Percentiles rank a stretch among this genome's conserved stretches.
phyloP scores from a whole-genome alignment of 345 rosid genomes.

The Boechera stricta region DNA sequence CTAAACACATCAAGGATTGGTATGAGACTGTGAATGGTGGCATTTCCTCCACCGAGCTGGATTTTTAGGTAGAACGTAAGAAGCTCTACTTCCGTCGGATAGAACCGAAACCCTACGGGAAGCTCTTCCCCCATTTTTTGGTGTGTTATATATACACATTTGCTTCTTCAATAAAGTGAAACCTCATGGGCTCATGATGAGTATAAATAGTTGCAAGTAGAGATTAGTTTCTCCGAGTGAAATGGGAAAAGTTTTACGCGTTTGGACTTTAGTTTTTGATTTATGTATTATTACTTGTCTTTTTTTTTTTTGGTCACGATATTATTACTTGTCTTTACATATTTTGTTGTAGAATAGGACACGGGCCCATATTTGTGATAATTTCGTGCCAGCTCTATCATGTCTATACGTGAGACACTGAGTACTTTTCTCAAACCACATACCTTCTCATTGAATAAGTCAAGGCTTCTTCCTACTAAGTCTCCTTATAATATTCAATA shows the following conservation, averaged over 20 bases:
- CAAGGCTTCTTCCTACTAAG: slow-evolving; percentile 33
- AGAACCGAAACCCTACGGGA: slow-evolving; percentile 64
- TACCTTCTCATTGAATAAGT: slow-evolving; percentile 40
- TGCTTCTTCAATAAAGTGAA: slow-evolving; percentile 7
- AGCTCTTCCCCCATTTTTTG: slow-evolving; percentile 46
- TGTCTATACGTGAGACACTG: slow-evolving; percentile 23
- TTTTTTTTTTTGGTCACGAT: background rate
- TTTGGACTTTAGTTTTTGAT: slow-evolving; percentile 19
- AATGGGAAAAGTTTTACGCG: slow-evolving; percentile 36
- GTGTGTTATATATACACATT: background rate
- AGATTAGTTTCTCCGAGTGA: slow-evolving; percentile 35
- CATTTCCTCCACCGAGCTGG: slow-evolving; percentile 45
- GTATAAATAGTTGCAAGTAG: slow-evolving; percentile 26
- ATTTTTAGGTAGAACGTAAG: slow-evolving; percentile 54
- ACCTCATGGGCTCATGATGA: slow-evolving; percentile 6
- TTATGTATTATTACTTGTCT: slow-evolving; percentile 24
- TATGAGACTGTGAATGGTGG: slow-evolving; percentile 53
- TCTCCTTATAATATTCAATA: slow-evolving; percentile 4
- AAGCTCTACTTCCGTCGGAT: slow-evolving; percentile 66
- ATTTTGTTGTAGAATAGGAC: slow-evolving; percentile 13
- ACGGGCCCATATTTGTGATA: slow-evolving; percentile 28
- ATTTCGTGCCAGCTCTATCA: slow-evolving; percentile 9
- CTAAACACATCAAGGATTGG: slow-evolving; percentile 49
- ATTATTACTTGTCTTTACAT: slow-evolving; percentile 29
- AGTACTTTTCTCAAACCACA: slow-evolving; percentile 4